Conservation (phyloP, 2,329 filamentous ascomycete species). For the Aspergillus novoparasiticus region DNA sequence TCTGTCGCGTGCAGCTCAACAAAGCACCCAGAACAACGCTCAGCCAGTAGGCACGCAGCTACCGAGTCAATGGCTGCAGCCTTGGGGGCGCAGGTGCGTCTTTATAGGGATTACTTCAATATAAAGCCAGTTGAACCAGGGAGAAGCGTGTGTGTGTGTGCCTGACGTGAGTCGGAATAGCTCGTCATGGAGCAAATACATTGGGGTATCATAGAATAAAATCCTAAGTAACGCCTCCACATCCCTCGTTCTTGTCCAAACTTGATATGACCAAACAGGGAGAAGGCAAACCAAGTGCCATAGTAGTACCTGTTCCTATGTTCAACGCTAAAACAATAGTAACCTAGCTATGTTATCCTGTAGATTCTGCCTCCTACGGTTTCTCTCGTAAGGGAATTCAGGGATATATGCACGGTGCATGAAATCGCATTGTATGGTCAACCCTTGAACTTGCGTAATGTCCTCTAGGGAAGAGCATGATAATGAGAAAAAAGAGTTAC, state of each 20-base stretch:
- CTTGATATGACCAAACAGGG: background rate
- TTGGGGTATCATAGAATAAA: conserved; percentile 19
- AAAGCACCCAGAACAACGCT: background rate
- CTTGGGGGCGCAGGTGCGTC: background rate
- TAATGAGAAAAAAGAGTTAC: conserved; percentile 11
- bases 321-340: background rate
- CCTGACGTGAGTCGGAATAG: background rate
- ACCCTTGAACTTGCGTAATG: conserved; percentile 69
- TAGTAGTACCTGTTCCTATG: background rate
- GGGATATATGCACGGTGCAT: background rate
- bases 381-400: background rate
- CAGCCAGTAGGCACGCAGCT: background rate
- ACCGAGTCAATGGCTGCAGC: background rate
- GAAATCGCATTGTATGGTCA: conserved; percentile 39
- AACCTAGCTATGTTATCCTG: background rate
- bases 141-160: background rate
- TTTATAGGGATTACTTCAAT: background rate
- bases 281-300: background rate
- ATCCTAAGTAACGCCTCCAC: conserved; percentile 12
- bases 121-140: background rate
- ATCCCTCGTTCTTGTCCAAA: background rate
- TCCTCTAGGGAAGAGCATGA: conserved; percentile 51
- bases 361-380: background rate
- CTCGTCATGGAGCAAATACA: background rate
- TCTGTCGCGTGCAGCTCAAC: conserved; percentile 24